Percentiles rank a stretch among this genome's conserved stretches.
phyloP scores from a whole-genome alignment of 2,329 filamentous ascomycete species.

The Colletotrichum eleusines region DNA sequence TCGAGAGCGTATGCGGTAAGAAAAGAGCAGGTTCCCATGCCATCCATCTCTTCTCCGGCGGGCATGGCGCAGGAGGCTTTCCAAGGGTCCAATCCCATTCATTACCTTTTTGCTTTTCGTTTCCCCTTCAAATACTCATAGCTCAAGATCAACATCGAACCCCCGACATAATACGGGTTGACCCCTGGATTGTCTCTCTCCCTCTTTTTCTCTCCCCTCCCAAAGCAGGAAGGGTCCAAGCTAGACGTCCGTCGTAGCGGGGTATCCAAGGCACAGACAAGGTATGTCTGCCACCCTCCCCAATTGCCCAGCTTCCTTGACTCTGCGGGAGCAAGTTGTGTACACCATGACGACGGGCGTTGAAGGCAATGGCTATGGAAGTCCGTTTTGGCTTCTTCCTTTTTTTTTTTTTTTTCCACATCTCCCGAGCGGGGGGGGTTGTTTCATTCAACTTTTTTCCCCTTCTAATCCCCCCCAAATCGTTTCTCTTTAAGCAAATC shows the following conservation, averaged over 20 bases:
- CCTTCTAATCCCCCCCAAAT: not conserved
- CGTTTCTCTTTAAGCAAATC: not conserved
- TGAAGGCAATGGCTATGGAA: constrained; percentile 13
- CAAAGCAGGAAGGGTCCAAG: constrained; percentile 10
- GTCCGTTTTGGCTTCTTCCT: not conserved
- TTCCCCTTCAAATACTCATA: not conserved
- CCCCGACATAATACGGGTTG: constrained; percentile 24
- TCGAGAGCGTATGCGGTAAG: too few relatives aligned
- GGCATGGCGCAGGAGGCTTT: not conserved
- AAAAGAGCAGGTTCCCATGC: not conserved
- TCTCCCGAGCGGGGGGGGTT: too few relatives aligned
- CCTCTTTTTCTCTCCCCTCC: not conserved
- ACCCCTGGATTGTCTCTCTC: constrained; percentile 10
- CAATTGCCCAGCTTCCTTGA: not conserved
- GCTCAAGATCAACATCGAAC: constrained; percentile 18
- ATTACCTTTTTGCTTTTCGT: constrained; percentile 1
- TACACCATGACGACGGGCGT: constrained; percentile 34
- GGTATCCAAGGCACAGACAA: constrained; percentile 8
- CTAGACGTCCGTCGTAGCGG: constrained; percentile 7
- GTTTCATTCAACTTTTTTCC: not conserved
- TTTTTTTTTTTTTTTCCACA: not conserved
- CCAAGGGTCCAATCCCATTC: not conserved
- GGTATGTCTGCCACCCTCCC: not conserved
- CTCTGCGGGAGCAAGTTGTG: not conserved
- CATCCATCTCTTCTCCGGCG: not conserved